Percentiles rank a stretch among this genome's conserved stretches.
Evolutionary conservation across 2,329 filamentous ascomycete genomes (phyloP).

Genomic region (Lecanicillium sp.): DNA sequence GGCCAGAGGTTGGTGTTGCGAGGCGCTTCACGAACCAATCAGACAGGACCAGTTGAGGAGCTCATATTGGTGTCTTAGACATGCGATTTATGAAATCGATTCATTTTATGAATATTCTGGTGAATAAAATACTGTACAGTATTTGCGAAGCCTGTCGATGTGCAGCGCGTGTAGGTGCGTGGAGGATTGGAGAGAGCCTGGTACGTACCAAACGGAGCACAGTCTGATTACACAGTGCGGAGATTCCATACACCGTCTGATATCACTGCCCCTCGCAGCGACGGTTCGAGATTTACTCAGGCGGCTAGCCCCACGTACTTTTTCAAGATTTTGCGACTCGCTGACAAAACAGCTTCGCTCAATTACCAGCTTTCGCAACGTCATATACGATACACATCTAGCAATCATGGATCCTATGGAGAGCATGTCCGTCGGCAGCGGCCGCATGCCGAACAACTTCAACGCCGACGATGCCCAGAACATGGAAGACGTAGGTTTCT

Average conservation of each 20-base stretch:
- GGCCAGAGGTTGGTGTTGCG: no score
- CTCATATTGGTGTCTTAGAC: no score
- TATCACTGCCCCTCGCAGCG: background rate
- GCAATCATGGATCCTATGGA: slow-evolving; percentile 31
- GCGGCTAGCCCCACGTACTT: slow-evolving; percentile 4
- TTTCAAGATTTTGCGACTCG: slow-evolving; percentile 6
- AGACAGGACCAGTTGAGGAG: no score
- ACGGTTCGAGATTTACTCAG: background rate
- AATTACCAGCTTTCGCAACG: background rate
- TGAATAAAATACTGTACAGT: slow-evolving; percentile 3
- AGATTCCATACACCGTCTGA: no score
- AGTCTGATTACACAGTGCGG: no score
- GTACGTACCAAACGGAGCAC: no score
- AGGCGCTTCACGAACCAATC: no score
- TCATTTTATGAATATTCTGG: no score
- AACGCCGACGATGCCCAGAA: slow-evolving; percentile 49
- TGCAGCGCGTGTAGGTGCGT: no score
- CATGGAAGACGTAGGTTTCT: slow-evolving; percentile 50
- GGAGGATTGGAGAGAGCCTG: no score
- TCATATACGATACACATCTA: background rate
- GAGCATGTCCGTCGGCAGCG: slow-evolving; percentile 22
- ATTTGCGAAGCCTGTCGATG: no score
- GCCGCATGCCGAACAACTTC: slow-evolving; percentile 45
- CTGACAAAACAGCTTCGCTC: background rate
- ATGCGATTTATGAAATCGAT: no score